phyloP scores from a whole-genome alignment of 306 rosid genomes.

The Vachellia collinsii region DNA sequence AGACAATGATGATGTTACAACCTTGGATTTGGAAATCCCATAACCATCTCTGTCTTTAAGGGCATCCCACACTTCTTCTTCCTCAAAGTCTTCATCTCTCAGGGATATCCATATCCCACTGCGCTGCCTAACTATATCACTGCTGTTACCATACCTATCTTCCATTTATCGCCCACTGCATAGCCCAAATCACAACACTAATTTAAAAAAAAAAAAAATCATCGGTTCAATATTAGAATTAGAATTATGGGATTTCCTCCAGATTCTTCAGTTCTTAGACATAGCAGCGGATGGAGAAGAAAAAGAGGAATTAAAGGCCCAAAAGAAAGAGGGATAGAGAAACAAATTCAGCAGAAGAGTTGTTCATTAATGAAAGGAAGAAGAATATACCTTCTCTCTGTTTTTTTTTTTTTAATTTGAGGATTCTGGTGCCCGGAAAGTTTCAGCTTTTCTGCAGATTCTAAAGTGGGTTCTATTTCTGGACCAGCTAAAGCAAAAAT shows the following conservation, averaged over 20 bases:
- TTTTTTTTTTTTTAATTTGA: neutral
- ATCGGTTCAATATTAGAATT: neutral
- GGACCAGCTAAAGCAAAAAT: slow-evolving; percentile 1
- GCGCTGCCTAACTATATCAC: slow-evolving; percentile 38
- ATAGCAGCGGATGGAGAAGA: neutral
- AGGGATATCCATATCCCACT: slow-evolving; percentile 77
- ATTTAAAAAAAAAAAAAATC: no score
- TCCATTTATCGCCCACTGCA: slow-evolving; percentile 56
- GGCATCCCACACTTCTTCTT: slow-evolving; percentile 79
- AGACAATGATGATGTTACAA: slow-evolving; percentile 25
- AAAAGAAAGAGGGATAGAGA: slow-evolving; percentile 3
- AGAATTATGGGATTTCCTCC: slow-evolving; percentile 1
- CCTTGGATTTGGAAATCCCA: slow-evolving; percentile 31
- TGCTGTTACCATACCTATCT: slow-evolving; percentile 39
- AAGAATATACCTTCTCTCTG: slow-evolving; percentile 30
- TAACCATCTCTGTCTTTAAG: slow-evolving; percentile 46
- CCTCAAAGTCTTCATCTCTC: slow-evolving; percentile 89
- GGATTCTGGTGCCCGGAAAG: slow-evolving; percentile 43
- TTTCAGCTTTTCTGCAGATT: slow-evolving; percentile 41
- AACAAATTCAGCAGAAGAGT: slow-evolving; percentile 6
- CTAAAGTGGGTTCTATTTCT: slow-evolving; percentile 7
- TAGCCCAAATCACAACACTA: slow-evolving; percentile 12
- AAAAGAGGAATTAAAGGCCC: neutral
- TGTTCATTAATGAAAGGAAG: slow-evolving; percentile 15
- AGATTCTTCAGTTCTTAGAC: neutral